A percentile compares a stretch with the other conserved stretches of the same genome.
Conservation (phyloP, 1,284 basidiomycete species). For the Microbotryum saponariae region DNA sequence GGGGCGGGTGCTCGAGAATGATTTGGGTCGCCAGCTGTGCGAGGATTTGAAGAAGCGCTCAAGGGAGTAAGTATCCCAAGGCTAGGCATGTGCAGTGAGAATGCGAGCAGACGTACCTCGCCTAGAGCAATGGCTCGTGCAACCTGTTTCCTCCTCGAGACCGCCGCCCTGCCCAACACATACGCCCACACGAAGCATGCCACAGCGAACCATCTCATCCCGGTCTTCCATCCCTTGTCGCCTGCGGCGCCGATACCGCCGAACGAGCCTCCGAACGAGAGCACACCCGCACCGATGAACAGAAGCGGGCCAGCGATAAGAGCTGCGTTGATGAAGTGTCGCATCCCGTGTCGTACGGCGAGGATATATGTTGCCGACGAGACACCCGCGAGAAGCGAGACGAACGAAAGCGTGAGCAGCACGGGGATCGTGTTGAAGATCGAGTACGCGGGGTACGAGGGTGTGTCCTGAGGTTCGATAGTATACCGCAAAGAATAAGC, state of each 20-base stretch:
- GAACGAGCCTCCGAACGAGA: conserved; percentile 16
- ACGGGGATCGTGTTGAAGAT: conserved; percentile 14
- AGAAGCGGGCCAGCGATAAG: conserved; percentile 16
- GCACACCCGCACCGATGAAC: conserved; percentile 14
- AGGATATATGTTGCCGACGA: conserved; percentile 16
- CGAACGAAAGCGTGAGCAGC: conserved; percentile 13
- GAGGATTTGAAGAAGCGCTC: accelerated
- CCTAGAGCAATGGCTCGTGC: conserved; percentile 62
- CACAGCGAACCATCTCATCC: conserved; percentile 64
- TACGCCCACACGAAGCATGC: conserved; percentile 63
- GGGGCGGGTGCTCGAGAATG: conserved; percentile 67
- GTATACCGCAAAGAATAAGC: too few relatives aligned
- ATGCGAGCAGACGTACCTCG: conserved; percentile 44
- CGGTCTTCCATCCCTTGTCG: conserved; percentile 17
- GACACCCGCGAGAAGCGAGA: conserved; percentile 17
- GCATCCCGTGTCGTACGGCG: conserved; percentile 9
- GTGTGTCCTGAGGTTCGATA: background rate
- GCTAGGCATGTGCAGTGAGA: background rate
- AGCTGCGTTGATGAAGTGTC: conserved; percentile 12
- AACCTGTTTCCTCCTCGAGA: conserved; percentile 54
- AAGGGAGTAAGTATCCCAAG: background rate
- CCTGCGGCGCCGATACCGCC: background rate
- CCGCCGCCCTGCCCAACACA: conserved; percentile 62
- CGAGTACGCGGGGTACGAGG: background rate
- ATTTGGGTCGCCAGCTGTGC: conserved; percentile 60